Evolutionary conservation across 139 green algal species (phyloP).

Genomic region (Picochlorum sp.): DNA sequence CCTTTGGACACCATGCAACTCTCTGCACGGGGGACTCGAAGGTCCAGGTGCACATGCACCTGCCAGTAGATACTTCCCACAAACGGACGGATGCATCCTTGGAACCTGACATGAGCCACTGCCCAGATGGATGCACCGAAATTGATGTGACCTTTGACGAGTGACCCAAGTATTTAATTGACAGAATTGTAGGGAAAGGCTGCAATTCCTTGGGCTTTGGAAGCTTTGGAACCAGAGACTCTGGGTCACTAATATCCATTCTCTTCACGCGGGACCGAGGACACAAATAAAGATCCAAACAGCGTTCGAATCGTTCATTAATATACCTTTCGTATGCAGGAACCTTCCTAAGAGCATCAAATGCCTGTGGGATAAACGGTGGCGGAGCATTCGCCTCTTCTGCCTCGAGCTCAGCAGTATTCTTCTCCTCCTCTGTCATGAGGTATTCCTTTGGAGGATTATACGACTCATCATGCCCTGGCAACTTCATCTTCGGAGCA

Average conservation of each 20-base stretch:
- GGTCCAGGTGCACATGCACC: constrained; percentile 36
- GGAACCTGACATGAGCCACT: constrained; percentile 73
- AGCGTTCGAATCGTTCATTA: constrained; percentile 95
- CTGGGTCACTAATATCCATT: constrained; percentile 58
- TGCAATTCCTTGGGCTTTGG: constrained; percentile 87
- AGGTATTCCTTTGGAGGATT: constrained; percentile 94
- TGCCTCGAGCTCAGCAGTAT: constrained; percentile 52
- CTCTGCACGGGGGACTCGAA: constrained; percentile 38
- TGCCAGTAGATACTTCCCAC: constrained; percentile 77
- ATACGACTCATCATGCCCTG: constrained; percentile 88
- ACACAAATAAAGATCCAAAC: constrained; percentile 97
- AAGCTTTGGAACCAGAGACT: constrained; percentile 82
- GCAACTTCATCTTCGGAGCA: constrained; percentile 80
- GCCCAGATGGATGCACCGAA: constrained; percentile 47
- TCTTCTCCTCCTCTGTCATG: constrained; percentile 81
- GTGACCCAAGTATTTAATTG: constrained; percentile 75
- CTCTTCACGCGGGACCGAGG: constrained; percentile 67
- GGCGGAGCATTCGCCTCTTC: constrained; percentile 57
- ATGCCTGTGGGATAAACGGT: constrained; percentile 54
- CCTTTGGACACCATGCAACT: constrained; percentile 67
- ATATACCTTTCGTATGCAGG: constrained; percentile 84
- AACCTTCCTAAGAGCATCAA: constrained; percentile 54
- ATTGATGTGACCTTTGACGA: constrained; percentile 46
- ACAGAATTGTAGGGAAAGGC: constrained; percentile 80
- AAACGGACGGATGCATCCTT: constrained; percentile 61